Conservation (phyloP, 2,329 filamentous ascomycete genomes). For the Bimuria novae-zelandiae region DNA sequence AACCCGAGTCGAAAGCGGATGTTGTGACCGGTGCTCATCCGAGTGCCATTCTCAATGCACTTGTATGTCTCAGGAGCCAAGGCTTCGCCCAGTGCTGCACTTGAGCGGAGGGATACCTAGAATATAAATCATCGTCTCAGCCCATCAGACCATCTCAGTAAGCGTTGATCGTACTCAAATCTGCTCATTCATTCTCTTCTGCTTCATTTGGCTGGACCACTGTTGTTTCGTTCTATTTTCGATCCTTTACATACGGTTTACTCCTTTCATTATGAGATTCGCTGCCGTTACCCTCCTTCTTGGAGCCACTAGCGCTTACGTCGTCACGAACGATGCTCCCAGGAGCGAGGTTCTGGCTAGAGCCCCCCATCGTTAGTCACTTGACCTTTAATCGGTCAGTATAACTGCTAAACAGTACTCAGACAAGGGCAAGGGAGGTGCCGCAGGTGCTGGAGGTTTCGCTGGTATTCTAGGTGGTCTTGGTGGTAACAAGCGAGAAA, state of each 20-base stretch:
- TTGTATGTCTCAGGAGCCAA: constrained; percentile 14
- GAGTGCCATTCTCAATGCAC: constrained; percentile 14
- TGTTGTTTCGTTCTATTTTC: constrained; percentile 18
- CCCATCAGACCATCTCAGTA: constrained; percentile 26
- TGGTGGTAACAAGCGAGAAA: constrained; percentile 3
- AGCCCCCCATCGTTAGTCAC: no score
- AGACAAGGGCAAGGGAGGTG: no score
- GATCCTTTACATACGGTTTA: constrained; percentile 11
- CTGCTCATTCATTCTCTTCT: constrained; percentile 36
- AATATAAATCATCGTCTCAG: constrained; percentile 33
- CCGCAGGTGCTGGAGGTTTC: no score
- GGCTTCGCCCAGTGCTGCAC: constrained; percentile 7
- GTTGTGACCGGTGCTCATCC: constrained; percentile 4
- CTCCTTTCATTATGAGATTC: constrained; percentile 37
- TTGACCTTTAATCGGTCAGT: no score
- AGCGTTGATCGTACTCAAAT: constrained; percentile 42
- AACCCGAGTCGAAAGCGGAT: neutral
- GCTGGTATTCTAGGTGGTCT: no score
- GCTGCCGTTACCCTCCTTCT: constrained; percentile 35
- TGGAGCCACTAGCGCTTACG: constrained; percentile 38
- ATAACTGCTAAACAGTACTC: no score
- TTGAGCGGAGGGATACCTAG: constrained; percentile 9
- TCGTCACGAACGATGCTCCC: constrained; percentile 31
- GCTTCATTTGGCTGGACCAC: constrained; percentile 38
- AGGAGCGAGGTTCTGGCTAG: constrained; percentile 27